Base-by-base conservation (phyloP, 106 monocot species). In the Acanthochlamys bracteata region DNA sequence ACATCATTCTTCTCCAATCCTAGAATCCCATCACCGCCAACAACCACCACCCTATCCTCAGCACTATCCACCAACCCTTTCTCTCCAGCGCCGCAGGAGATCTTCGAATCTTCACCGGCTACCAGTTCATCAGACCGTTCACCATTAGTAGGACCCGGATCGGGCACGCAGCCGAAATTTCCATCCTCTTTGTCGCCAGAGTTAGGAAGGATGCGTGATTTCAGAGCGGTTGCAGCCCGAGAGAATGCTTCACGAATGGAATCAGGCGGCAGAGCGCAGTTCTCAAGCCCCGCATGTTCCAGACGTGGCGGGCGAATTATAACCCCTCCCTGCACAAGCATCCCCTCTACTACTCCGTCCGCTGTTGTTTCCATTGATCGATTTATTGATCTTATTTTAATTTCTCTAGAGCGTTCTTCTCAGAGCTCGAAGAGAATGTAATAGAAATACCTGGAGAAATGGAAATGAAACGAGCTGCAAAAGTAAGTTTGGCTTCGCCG, bases 211-310 rank as follows among this genome's bases (percentile, higher is more conserved):
- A 82, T 10, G 55, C 72, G 70, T 40, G 69, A 75, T 16, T 55
- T 58, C 55, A 74, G 42, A 65, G 75, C 60, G 16, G 13, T 56
- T 53, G 91, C 87, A 39, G 96, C 96, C 26, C 73, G 84, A 51
- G 82, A 69, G 85, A 96, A 96, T 58, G 96, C 96, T 66, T 91
- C 88, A 21, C 69, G 70, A 75, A 98, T 98, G 51, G 91, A 78
- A 4, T 83, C 77, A 2, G 67, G 78, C 7, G 91, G 77, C 39
- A 98, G 91, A 20, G 88, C 88, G 68, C 96, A 92, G 75, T 85
- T 79, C 74, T 98, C 96, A 22, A 98, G 83, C 14, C 96, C 91
- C 0, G 96, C 96, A 57, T 98, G 88, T 51, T 98, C 96, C 39
- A 92, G 73, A 41, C 66, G 57, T 61, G 96, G 91, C 33, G 91